phyloP scores from a whole-genome alignment of 2,329 filamentous ascomycete genomes.

The Hortaea werneckii region DNA sequence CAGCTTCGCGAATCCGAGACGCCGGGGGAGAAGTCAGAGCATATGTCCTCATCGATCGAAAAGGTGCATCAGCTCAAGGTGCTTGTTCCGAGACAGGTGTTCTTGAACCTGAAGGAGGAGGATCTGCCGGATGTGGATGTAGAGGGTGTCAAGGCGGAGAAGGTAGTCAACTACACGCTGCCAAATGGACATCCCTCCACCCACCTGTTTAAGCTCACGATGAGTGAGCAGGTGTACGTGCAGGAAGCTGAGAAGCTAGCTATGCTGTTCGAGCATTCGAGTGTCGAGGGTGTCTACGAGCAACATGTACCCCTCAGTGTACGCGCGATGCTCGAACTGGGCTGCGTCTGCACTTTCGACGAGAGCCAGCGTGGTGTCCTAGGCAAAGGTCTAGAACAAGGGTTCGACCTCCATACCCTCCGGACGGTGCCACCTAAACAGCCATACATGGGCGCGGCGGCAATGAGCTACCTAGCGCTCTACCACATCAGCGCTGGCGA shows the following conservation, averaged over 20 bases:
- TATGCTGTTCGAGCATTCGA: constrained; percentile 77
- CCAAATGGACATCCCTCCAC: constrained; percentile 91
- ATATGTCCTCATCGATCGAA: constrained; percentile 68
- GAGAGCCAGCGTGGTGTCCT: constrained; percentile 81
- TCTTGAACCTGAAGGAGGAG: constrained; percentile 79
- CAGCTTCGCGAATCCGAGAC: constrained; percentile 74
- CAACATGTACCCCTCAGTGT: constrained; percentile 80
- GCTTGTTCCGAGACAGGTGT: constrained; percentile 79
- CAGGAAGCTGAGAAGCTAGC: constrained; percentile 74
- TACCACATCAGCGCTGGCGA: constrained; percentile 90
- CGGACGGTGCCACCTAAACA: constrained; percentile 56
- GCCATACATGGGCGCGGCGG: constrained; percentile 63
- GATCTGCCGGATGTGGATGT: constrained; percentile 84
- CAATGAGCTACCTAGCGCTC: constrained; percentile 74
- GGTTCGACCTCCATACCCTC: constrained; percentile 76
- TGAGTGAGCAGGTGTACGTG: constrained; percentile 80
- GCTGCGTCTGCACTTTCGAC: constrained; percentile 88
- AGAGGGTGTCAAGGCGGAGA: constrained; percentile 76
- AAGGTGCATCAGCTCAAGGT: constrained; percentile 84
- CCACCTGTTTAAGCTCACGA: constrained; percentile 86
- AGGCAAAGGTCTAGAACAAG: constrained; percentile 83
- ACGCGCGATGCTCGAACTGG: constrained; percentile 77
- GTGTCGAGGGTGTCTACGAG: constrained; percentile 95
- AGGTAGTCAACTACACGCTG: constrained; percentile 83
- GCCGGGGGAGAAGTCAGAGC: constrained; percentile 77